phyloP scores from a whole-genome alignment of 257 asterid species.

The Fraxinus quadrangulata region DNA sequence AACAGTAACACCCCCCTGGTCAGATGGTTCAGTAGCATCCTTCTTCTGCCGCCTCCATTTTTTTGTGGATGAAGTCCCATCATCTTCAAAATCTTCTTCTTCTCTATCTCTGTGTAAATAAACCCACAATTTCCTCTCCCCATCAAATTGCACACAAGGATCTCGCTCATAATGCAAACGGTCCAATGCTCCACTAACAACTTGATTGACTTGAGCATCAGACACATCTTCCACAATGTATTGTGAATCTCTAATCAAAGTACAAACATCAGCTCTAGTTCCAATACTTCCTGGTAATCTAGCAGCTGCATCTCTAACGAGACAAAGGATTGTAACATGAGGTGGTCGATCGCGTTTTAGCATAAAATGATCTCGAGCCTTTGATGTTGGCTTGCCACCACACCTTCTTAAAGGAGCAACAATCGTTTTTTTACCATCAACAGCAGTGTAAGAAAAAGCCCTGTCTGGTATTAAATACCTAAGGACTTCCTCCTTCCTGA shows the following conservation, averaged over 20 bases:
- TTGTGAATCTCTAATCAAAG: conserved; percentile 94
- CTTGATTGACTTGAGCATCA: conserved; percentile 94
- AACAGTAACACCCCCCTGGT: conserved; percentile 64
- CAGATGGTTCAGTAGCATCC: conserved; percentile 75
- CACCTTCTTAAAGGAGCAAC: conserved; percentile 99
- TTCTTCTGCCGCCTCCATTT: conserved; percentile 97
- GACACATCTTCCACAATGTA: conserved; percentile 89
- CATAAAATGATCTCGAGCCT: conserved; percentile 99
- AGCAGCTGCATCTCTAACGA: conserved; percentile 98
- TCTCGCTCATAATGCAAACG: conserved; percentile 97
- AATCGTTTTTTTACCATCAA: conserved; percentile 91
- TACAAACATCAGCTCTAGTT: conserved; percentile 95
- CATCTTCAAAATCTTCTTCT: conserved; percentile 99
- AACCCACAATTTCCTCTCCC: conserved; percentile 95
- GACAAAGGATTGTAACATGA: conserved; percentile 94
- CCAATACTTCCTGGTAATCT: conserved; percentile 99
- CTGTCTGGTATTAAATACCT: conserved; percentile 97
- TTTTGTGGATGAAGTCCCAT: conserved; percentile 96
- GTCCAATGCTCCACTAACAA: conserved; percentile 96
- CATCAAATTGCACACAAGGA: conserved; percentile 96
- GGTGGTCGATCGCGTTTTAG: conserved; percentile 94
- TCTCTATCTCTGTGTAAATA: conserved; percentile 92
- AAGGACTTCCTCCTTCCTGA: conserved; percentile 87
- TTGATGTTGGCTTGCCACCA: conserved; percentile 99
- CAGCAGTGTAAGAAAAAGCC: conserved; percentile 86